A percentile compares a stretch with the other conserved stretches of the same genome.
Evolutionary conservation across 805 yeast genomes (phyloP).

Genomic region (Candida corydali): DNA sequence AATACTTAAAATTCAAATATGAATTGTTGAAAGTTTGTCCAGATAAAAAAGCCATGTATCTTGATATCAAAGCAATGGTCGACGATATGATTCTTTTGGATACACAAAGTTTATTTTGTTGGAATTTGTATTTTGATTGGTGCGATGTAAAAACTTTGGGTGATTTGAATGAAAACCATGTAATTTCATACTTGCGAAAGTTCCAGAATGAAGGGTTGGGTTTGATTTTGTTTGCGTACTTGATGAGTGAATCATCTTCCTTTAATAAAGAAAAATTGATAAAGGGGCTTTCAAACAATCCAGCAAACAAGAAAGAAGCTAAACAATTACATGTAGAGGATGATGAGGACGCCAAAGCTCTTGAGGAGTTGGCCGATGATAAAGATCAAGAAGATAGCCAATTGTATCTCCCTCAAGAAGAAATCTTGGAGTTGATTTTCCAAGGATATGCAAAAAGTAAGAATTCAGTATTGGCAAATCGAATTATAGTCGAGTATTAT

Average conservation of each 20-base stretch:
- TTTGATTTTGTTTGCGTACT: constrained; percentile 55
- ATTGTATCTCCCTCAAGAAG: constrained; percentile 39
- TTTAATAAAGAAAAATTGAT: constrained; percentile 36
- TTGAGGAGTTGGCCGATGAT: constrained; percentile 10
- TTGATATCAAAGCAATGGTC: constrained; percentile 50
- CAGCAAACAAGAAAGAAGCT: neutral
- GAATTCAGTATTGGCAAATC: constrained; percentile 53
- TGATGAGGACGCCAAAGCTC: constrained; percentile 16
- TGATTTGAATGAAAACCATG: constrained; percentile 39
- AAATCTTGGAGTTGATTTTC: constrained; percentile 45
- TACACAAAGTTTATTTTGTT: constrained; percentile 58
- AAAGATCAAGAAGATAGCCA: constrained; percentile 5
- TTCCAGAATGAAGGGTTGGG: constrained; percentile 65
- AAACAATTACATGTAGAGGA: constrained; percentile 11
- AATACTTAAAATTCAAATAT: constrained; percentile 53
- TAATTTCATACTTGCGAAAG: constrained; percentile 49
- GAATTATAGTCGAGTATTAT: constrained; percentile 61
- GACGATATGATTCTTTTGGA: constrained; percentile 72
- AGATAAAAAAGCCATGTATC: constrained; percentile 28
- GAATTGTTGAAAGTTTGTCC: constrained; percentile 54
- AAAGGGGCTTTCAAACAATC: constrained; percentile 13
- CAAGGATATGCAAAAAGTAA: constrained; percentile 44
- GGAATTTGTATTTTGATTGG: constrained; percentile 77
- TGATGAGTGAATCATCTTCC: constrained; percentile 65
- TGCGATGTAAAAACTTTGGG: constrained; percentile 50